A percentile compares a stretch with the other conserved stretches of the same genome.
Evolutionary conservation across 306 rosid species (phyloP).

Genomic region (Pyrus communis): DNA sequence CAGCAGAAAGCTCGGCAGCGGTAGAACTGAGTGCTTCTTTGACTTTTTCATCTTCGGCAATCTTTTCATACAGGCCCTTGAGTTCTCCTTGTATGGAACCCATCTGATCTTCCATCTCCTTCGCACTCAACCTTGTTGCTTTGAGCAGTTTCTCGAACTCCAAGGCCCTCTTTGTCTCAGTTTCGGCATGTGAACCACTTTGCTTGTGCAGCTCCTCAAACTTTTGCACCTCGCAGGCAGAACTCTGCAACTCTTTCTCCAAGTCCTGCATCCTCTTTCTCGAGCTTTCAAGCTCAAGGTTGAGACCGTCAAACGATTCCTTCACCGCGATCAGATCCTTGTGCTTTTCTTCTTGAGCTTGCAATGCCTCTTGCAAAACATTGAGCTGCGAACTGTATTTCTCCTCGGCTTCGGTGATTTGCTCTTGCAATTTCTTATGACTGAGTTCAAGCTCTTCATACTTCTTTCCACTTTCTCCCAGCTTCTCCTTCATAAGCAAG

Average conservation of each 20-base stretch:
- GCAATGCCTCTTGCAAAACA: slow-evolving; percentile 59
- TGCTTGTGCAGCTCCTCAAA: slow-evolving; percentile 82
- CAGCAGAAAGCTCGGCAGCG: slow-evolving; percentile 53
- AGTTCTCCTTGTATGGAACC: slow-evolving; percentile 61
- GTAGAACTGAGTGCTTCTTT: slow-evolving; percentile 65
- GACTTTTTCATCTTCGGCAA: slow-evolving; percentile 59
- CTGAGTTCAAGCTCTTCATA: slow-evolving; percentile 49
- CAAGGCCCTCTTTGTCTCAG: slow-evolving; percentile 55
- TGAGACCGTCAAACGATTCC: slow-evolving; percentile 54
- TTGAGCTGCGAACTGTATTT: slow-evolving; percentile 51
- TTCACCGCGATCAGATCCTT: slow-evolving; percentile 60
- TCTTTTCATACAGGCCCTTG: slow-evolving; percentile 63
- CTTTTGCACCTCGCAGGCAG: slow-evolving; percentile 49
- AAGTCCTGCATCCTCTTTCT: slow-evolving; percentile 53
- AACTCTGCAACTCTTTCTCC: slow-evolving; percentile 52
- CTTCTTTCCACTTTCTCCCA: slow-evolving; percentile 56
- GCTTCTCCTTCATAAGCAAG: slow-evolving; percentile 49
- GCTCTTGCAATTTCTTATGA: slow-evolving; percentile 62
- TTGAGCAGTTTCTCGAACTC: slow-evolving; percentile 73
- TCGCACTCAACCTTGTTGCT: slow-evolving; percentile 51
- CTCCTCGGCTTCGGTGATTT: slow-evolving; percentile 52
- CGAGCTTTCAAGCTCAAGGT: slow-evolving; percentile 62
- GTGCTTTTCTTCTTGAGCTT: slow-evolving; percentile 60
- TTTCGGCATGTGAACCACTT: slow-evolving; percentile 75
- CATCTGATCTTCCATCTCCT: slow-evolving; percentile 57